Evolutionary conservation across 768 basidiomycete genomes (phyloP).

Genomic region (Mycena leptocephala): DNA sequence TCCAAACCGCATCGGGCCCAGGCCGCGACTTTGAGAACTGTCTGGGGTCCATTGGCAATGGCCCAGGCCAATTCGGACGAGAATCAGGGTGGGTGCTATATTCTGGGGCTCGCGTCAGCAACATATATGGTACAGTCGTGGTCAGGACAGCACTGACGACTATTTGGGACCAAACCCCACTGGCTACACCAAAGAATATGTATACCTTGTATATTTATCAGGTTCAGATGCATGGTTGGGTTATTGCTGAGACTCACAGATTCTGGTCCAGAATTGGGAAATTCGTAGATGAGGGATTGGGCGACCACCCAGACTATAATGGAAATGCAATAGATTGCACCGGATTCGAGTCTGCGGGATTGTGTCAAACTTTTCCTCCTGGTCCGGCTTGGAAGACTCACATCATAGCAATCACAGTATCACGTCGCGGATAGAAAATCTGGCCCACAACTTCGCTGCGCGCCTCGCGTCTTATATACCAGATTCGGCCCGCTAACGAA

Average conservation of each 20-base stretch:
- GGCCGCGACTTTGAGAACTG: neutral
- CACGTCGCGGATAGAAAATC: neutral
- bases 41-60: neutral
- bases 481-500: conserved; percentile 21
- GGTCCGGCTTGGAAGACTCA: neutral
- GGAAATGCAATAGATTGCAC: too few relatives aligned
- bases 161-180: conserved; percentile 18
- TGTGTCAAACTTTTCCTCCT: neutral
- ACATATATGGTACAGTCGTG: neutral
- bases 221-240: neutral
- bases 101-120: conserved; percentile 3
- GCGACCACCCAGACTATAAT: conserved; percentile 17
- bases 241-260: conserved; percentile 16
- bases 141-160: conserved; percentile 16
- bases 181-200: conserved; percentile 23
- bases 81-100: conserved; percentile 24
- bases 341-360: conserved; percentile 13
- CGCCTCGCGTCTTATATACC: conserved; percentile 15
- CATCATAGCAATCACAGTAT: conserved; percentile 20
- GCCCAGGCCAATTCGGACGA: conserved; percentile 13
- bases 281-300: conserved; percentile 20
- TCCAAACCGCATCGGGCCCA: too few relatives aligned
- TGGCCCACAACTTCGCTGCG: neutral
- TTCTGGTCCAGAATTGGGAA: conserved; percentile 21
- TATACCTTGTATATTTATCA: conserved; percentile 6